phyloP scores from a whole-genome alignment of 306 rosid species.

The Vigna trinervia region DNA sequence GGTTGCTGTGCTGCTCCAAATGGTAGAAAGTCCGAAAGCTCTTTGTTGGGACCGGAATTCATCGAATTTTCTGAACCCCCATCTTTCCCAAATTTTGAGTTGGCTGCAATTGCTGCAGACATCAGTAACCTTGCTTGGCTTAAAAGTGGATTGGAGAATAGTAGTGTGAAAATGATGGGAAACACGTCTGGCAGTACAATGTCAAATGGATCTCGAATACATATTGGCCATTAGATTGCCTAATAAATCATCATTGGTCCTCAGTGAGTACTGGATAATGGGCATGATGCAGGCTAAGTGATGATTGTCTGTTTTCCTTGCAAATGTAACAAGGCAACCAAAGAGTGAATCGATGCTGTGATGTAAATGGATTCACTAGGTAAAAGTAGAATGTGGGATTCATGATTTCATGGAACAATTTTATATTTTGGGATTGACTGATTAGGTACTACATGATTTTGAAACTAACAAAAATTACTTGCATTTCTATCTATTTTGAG shows the following conservation, averaged over 20 bases:
- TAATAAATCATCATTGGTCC: conserved; percentile 24
- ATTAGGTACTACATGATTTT: conserved; percentile 14
- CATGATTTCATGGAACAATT: conserved; percentile 25
- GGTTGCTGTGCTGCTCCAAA: conserved; percentile 67
- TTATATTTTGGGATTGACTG: background rate
- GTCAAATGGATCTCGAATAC: conserved; percentile 58
- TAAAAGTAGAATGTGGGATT: conserved; percentile 17
- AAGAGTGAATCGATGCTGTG: conserved; percentile 42
- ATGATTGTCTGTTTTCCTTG: conserved; percentile 25
- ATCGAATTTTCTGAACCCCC: conserved; percentile 77
- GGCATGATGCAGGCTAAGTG: conserved; percentile 29
- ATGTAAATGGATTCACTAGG: conserved; percentile 45
- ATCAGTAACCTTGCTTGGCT: conserved; percentile 95
- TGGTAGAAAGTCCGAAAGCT: conserved; percentile 46
- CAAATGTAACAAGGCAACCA: conserved; percentile 27
- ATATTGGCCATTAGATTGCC: conserved; percentile 52
- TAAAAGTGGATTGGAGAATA: conserved; percentile 91
- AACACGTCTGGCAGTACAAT: conserved; percentile 60
- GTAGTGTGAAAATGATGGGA: conserved; percentile 70
- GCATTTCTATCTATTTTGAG: background rate
- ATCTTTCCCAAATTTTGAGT: conserved; percentile 80
- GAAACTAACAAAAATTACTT: background rate
- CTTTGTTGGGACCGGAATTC: conserved; percentile 92
- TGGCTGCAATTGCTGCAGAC: conserved; percentile 94
- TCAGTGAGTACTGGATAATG: conserved; percentile 21